Base-by-base conservation (phyloP, 2,329 filamentous ascomycete species). In the Cordyceps javanica region DNA sequence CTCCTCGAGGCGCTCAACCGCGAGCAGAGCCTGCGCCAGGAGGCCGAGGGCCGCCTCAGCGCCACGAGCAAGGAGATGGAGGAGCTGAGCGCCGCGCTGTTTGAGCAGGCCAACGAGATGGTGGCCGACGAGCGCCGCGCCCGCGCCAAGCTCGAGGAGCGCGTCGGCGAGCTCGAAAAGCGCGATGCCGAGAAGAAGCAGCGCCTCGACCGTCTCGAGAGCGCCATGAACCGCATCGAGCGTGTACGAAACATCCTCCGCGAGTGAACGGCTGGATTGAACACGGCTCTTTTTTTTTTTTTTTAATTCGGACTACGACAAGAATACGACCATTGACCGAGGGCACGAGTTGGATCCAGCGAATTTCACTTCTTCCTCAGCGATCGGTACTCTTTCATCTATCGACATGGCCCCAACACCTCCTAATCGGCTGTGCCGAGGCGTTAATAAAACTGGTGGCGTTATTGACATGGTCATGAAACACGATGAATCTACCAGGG, bases 51-150 rank as follows among this genome's bases (percentile, higher is more conserved):
- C 51, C 81, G 82, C 61, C 75, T 90, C 21, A 79, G 78, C 62
- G 81, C 84, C 51, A 87, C 89, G 52, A 86, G 82, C 66, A 78
- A 76, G 13, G 90, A 94, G 74, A 81, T 93, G 21, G 90, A 93
- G 72, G 90, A 94, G 72, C 75, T 94, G 62, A 89, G 82, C 66
- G 87, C 82, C 21, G 82, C 81, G 52, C 74, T 94, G 55, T 94
- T 94, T 69, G 85, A 89, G 73, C 86, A 92, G 74, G 90, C 90
- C 53, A 94, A 94, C 69, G 85, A 91, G 73, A 94, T 94, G 90
- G 90, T 94, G 21, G 89, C 90, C 2, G 77, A 81, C 19, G 90
- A 94, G 76, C 77, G 90, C 44, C 80, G 83, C 58, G 87, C 87
- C 34, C 76, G 88, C 59, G 88, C 87, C 6, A 82, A 80, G 66